Evolutionary conservation across 306 rosid genomes (phyloP).

Genomic region (Sindora glabra): DNA sequence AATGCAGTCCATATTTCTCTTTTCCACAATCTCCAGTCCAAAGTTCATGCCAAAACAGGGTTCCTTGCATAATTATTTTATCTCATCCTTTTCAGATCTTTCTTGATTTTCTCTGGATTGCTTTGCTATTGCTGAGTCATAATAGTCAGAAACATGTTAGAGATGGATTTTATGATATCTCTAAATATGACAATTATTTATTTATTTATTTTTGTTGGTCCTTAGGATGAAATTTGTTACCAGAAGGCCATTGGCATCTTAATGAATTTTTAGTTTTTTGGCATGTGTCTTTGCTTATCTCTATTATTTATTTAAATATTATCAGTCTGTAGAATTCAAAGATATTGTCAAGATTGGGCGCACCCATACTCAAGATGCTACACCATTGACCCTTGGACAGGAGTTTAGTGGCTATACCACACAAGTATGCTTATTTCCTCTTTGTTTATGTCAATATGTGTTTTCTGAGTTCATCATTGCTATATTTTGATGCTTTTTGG

Average conservation of each 20-base stretch:
- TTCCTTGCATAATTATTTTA: neutral
- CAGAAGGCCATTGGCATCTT: conserved; percentile 4
- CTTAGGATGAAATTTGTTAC: neutral
- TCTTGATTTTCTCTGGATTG: conserved; percentile 4
- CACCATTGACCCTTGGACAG: conserved; percentile 97
- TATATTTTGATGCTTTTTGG: neutral
- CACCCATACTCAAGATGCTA: conserved; percentile 98
- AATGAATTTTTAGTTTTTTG: neutral
- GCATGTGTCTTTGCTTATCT: neutral
- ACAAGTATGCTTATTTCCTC: conserved; percentile 51
- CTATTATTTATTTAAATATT: neutral
- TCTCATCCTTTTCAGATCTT: neutral
- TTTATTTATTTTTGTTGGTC: neutral
- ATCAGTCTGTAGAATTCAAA: conserved; percentile 83
- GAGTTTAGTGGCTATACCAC: conserved; percentile 98
- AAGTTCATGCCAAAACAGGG: too few species aligned
- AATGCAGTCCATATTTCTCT: conserved; percentile 5
- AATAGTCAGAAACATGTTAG: neutral
- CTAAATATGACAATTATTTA: neutral
- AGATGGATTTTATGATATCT: too few species aligned
- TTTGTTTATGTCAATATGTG: neutral
- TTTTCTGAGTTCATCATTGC: neutral
- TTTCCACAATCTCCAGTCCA: too few species aligned
- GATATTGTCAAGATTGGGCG: conserved; percentile 97
- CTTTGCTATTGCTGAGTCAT: neutral